These are phyloP conservation scores for Dothidotthia symphoricarpi DNA, from an alignment of 2,329 filamentous ascomycete species.

Conservation along the genomic window DNA sequence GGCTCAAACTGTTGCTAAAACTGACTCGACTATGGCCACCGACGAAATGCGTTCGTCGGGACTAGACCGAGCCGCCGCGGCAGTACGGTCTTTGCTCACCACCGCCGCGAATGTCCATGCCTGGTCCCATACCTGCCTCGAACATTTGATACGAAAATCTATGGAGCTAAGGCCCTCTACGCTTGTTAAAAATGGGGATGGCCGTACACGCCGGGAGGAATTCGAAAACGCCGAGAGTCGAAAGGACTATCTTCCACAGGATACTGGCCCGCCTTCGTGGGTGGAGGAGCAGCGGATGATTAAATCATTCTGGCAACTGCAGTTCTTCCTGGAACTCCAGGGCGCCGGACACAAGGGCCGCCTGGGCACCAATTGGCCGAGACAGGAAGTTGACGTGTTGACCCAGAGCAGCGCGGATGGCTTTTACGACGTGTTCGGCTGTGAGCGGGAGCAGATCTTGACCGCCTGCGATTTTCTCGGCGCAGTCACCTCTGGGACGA, in stretches of 20 bases:
- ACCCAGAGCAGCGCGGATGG: conserved; percentile 1
- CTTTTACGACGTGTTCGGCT: not conserved
- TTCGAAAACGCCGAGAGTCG: conserved; percentile 8
- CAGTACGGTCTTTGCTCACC: conserved; percentile 4
- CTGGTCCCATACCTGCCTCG: conserved; percentile 9
- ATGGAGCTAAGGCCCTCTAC: conserved; percentile 7
- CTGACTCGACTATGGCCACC: conserved; percentile 1
- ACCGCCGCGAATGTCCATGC: conserved; percentile 4
- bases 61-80: conserved; percentile 2
- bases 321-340: conserved; percentile 9
- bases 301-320: conserved; percentile 6
- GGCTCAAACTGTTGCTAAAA: not conserved
- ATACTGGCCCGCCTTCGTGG: conserved; percentile 7
- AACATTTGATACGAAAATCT: conserved; percentile 9
- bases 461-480: conserved; percentile 1
- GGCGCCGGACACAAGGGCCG: conserved; percentile 2
- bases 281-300: conserved; percentile 11
- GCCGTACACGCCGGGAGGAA: not conserved
- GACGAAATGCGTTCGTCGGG: not conserved
- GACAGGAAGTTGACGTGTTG: conserved; percentile 2
- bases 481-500: conserved; percentile 1
- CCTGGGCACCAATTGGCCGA: conserved; percentile 1
- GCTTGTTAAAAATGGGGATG: conserved; percentile 1
- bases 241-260: conserved; percentile 7
- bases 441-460: not conserved